Evolutionary conservation across 768 basidiomycete genomes (phyloP), one percentile per base, ranked within the genome.

Genomic region (Boletus pseudo-olivaceus): DNA sequence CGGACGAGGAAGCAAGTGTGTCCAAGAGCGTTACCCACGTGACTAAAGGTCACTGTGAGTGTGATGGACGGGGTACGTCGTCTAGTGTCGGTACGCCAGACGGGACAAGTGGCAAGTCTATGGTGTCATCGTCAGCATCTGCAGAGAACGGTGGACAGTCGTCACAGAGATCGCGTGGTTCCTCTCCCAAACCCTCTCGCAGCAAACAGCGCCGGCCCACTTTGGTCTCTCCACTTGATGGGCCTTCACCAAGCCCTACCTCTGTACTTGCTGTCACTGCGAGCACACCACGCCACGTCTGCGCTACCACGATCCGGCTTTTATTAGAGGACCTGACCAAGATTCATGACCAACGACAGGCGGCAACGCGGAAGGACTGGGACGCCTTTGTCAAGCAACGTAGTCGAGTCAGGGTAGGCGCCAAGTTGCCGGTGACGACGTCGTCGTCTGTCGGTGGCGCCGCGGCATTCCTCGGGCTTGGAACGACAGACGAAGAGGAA

Each of bases 341-440:
- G 58, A 86, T 90, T 11, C 94, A 98, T 64, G 93, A 97, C 62
- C 72, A 82, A 60, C 82, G 84, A 34, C 93, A 98, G 63, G 72
- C 73, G 1, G 62, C 76, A 9, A 85, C 82, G 58, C 76, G 85
- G 51, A 83, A 82, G 56, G 90, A 89, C 51, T 98, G 97, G 96
- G 93, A 96, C 56, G 80, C 76, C 0, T 98, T 95, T 67, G 82
- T 98, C 17, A 84, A 81, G 57, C 82, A 87, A 60, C 75, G 88
- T 47, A 82, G 71, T 60, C 82, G 79, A 59, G 74, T 72, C 45
- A 75, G 72, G 61, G 57, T 70, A 2, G 61, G 72, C 20, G 50
- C 64, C n/a, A 63, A 63, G 39, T 55, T 45, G 52, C 47, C 54
- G 29, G 38, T 62, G 12, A 58, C 58, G 34, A 62, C 62, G 9